These are phyloP conservation scores for Pseudocercospora vitis DNA, from an alignment of 2,329 filamentous ascomycete genomes.

Conservation along the genomic window DNA sequence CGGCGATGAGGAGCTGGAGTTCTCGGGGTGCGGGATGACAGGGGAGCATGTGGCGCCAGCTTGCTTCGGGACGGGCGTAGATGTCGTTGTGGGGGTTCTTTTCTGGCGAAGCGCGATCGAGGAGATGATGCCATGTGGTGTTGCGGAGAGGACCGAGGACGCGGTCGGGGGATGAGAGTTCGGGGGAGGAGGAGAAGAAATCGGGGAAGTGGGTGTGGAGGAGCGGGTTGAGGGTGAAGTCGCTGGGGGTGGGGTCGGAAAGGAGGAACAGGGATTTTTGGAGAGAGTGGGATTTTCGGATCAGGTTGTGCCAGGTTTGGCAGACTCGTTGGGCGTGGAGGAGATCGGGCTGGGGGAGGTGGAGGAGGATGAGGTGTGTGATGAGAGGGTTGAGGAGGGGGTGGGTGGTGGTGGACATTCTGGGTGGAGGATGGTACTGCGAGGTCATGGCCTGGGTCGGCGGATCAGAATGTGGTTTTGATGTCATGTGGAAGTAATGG, in stretches of 20 bases:
- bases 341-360: slow-evolving; percentile 3
- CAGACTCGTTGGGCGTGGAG: slow-evolving; percentile 5
- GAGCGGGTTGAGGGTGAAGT: background rate
- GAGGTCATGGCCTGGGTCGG: background rate
- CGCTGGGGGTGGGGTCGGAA: background rate
- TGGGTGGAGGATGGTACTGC: background rate
- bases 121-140: background rate
- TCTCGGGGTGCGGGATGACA: background rate
- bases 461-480: background rate
- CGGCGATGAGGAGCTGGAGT: background rate
- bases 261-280: background rate
- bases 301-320: background rate
- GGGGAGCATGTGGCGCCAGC: background rate
- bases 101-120: background rate
- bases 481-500: too few relatives aligned
- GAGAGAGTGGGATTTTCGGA: background rate
- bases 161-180: background rate
- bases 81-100: background rate
- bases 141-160: background rate
- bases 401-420: background rate
- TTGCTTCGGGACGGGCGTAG: background rate
- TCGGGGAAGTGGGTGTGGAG: background rate
- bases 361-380: slow-evolving; percentile 1
- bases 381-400: background rate
- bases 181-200: background rate